phyloP scores from a whole-genome alignment of 2,329 filamentous ascomycete genomes.

The Cladophialophora yegresii region DNA sequence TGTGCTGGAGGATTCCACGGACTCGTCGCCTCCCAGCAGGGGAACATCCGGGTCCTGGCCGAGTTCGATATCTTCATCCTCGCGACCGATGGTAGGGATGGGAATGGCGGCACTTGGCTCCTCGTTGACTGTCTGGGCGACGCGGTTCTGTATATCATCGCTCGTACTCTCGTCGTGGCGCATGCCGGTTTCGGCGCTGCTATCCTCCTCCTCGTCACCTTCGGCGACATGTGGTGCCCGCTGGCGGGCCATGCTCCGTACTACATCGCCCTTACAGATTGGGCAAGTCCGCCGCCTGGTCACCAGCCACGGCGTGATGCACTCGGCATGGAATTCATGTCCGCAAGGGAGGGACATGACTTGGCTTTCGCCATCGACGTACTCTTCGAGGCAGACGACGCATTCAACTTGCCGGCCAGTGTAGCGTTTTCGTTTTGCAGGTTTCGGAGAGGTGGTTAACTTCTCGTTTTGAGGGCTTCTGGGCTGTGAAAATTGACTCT shows the following conservation, averaged over 20 bases:
- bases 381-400: conserved; percentile 95
- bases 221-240: conserved; percentile 27
- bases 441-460: conserved; percentile 34
- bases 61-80: conserved; percentile 49
- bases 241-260: conserved; percentile 60
- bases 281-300: conserved; percentile 95
- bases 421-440: conserved; percentile 56
- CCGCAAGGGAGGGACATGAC: conserved; percentile 98
- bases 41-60: conserved; percentile 42
- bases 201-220: conserved; percentile 36
- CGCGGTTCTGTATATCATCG: conserved; percentile 50
- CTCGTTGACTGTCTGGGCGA: conserved; percentile 49
- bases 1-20: conserved; percentile 11
- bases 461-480: conserved; percentile 38
- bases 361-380: conserved; percentile 86
- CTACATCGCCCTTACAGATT: conserved; percentile 97
- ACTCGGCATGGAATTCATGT: conserved; percentile 95
- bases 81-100: conserved; percentile 44
- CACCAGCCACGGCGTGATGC: conserved; percentile 98
- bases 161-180: conserved; percentile 43
- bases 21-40: conserved; percentile 38
- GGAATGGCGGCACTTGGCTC: conserved; percentile 55
- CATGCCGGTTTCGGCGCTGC: not conserved
- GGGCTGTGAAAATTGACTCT: conserved; percentile 15
- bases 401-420: conserved; percentile 76